These are phyloP conservation scores for Vigna trinervia DNA, from an alignment of 306 rosid species.

Conservation along the genomic window DNA sequence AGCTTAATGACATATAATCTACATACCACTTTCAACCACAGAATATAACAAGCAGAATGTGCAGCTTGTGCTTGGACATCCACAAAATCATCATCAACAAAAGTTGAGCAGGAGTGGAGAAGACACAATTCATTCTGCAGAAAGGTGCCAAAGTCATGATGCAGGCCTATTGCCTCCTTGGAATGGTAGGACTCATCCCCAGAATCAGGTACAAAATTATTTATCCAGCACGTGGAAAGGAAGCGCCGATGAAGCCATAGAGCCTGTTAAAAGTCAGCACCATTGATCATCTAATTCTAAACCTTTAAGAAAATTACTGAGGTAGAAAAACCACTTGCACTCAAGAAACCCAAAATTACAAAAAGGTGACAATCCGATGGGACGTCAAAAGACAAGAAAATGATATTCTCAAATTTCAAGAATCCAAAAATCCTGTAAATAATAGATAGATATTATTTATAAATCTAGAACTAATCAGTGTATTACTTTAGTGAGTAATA, in stretches of 20 bases:
- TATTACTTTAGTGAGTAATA: slow-evolving; percentile 28
- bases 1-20: not conserved
- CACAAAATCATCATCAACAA: slow-evolving; percentile 61
- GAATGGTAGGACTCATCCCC: slow-evolving; percentile 35
- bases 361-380: not conserved
- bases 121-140: slow-evolving; percentile 65
- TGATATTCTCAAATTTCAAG: not conserved
- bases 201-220: slow-evolving; percentile 46
- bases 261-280: slow-evolving; percentile 58
- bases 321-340: slow-evolving; percentile 14
- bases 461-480: not conserved
- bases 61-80: slow-evolving; percentile 78
- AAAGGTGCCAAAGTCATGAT: slow-evolving; percentile 50
- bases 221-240: slow-evolving; percentile 69
- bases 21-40: slow-evolving; percentile 76
- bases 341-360: slow-evolving; percentile 20
- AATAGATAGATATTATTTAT: not conserved
- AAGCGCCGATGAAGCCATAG: slow-evolving; percentile 96
- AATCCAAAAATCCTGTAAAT: slow-evolving; percentile 26
- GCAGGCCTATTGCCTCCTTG: slow-evolving; percentile 45
- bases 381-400: not conserved
- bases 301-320: slow-evolving; percentile 3
- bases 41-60: slow-evolving; percentile 61
- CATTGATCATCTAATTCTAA: slow-evolving; percentile 15
- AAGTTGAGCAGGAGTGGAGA: slow-evolving; percentile 54